Base-by-base conservation (phyloP, 2,329 filamentous ascomycete genomes). In the Trichophyton simii region DNA sequence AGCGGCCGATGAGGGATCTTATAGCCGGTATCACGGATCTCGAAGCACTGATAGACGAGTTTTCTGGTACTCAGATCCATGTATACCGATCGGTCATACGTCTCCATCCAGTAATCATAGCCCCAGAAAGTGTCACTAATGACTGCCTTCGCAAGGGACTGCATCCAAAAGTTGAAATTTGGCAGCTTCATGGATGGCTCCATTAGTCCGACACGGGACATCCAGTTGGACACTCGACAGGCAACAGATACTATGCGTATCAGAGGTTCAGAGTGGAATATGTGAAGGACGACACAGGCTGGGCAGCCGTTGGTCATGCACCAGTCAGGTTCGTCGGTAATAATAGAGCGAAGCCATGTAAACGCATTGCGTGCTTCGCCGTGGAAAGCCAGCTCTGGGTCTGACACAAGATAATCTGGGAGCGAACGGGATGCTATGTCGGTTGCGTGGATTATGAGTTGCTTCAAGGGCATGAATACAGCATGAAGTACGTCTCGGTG, bases 401-500 rank as follows among this genome's bases (percentile, higher is more conserved):
- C 82, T 60, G 79, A 75, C 15, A 75, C 73, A 62, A 76, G 77
- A 46, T 71, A 70, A 34, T 75, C 77, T 62, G 78, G 77, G 8
- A 83, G 74, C 1, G 76, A 77, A 22, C 76, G 76, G 34, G 77
- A 73, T 1, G 82, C 82, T 36, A 83, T 74, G 0, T 74, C 74
- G 34, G 78, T 77, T n/a, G 82, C 80, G 64, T 80, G 79, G 62
- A 77, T 75, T 70, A 80, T 81, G 60, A 84, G 76, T 63, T 82
- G 75, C 38, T 82, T 80, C 7, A 84, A 72, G n/a, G 82, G 82
- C 58, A 82, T 78, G 59, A 83, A 76, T 13, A 84, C 74, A 38
- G 81, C 81, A 66, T 84, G 82, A 60, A 83, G 78, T 60, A 84
- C 77, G 63, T 84, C 81, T 67, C 82, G 81, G 65, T 83, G 80